Percentiles rank a stretch among this genome's conserved stretches.
These are phyloP conservation scores for Pueraria montana DNA, from an alignment of 306 rosid genomes.

Conservation along the genomic window DNA sequence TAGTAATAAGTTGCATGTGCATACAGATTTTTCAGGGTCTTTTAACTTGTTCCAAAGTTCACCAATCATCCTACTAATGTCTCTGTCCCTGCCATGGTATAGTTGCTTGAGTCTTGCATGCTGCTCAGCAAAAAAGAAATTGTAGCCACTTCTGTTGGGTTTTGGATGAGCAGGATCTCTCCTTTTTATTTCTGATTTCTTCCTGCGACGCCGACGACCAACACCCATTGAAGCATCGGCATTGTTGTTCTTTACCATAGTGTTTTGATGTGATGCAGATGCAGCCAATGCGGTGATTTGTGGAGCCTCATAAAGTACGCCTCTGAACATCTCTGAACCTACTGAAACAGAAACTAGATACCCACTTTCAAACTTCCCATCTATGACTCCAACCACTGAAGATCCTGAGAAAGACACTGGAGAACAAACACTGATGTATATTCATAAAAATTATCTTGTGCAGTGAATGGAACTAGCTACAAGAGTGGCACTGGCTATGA, in stretches of 20 bases:
- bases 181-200: constrained; percentile 86
- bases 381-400: constrained; percentile 75
- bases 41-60: constrained; percentile 90
- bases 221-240: constrained; percentile 25
- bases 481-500: too few relatives aligned
- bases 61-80: constrained; percentile 90
- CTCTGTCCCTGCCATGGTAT: constrained; percentile 86
- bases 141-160: constrained; percentile 94
- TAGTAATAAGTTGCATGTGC: neutral
- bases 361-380: constrained; percentile 92
- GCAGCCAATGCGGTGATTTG: constrained; percentile 27
- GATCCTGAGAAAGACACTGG: constrained; percentile 29
- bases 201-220: constrained; percentile 79
- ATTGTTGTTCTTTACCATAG: too few relatives aligned
- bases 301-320: constrained; percentile 54
- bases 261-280: too few relatives aligned
- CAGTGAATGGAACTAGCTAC: too few relatives aligned
- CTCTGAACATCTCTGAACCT: constrained; percentile 77
- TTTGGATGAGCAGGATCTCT: constrained; percentile 96
- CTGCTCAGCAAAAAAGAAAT: constrained; percentile 95
- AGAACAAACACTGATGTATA: too few relatives aligned
- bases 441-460: too few relatives aligned
- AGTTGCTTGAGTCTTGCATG: constrained; percentile 86
- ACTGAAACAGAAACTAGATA: constrained; percentile 83
- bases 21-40: neutral